phyloP scores from a whole-genome alignment of 257 asterid species.

The Linaria vulgaris region DNA sequence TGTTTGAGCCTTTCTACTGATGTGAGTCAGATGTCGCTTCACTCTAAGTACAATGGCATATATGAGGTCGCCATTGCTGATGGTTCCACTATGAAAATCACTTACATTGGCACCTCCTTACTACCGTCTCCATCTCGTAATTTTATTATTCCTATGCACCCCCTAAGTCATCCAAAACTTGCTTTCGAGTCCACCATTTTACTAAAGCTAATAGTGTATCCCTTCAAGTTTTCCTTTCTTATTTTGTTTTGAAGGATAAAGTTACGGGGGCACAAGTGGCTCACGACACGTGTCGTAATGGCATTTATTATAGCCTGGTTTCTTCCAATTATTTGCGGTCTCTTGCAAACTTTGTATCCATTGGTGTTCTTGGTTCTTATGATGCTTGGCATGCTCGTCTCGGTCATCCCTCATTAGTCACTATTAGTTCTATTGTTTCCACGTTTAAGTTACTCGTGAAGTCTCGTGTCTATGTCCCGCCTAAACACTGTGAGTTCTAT shows the following conservation, averaged over 20 bases:
- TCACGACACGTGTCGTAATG: background rate
- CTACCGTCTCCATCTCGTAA: background rate
- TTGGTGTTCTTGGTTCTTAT: background rate
- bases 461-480: background rate
- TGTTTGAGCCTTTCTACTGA: background rate
- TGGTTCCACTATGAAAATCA: background rate
- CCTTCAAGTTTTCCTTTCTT: background rate
- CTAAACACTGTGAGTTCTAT: background rate
- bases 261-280: background rate
- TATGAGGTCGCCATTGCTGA: background rate
- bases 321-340: background rate
- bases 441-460: background rate
- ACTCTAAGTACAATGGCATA: conserved; percentile 10
- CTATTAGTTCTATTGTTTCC: background rate
- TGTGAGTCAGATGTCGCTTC: background rate
- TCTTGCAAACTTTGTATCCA: background rate
- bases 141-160: background rate
- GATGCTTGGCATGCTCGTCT: background rate
- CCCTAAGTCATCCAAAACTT: background rate
- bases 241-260: conserved; percentile 4
- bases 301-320: background rate
- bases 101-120: conserved; percentile 1
- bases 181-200: background rate
- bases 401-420: background rate
- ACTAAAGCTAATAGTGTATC: background rate